Percentiles rank a stretch among this genome's conserved stretches.
These are phyloP conservation scores for Starmerella riodocensis DNA, from an alignment of 805 yeast genomes.

Conservation along the genomic window DNA sequence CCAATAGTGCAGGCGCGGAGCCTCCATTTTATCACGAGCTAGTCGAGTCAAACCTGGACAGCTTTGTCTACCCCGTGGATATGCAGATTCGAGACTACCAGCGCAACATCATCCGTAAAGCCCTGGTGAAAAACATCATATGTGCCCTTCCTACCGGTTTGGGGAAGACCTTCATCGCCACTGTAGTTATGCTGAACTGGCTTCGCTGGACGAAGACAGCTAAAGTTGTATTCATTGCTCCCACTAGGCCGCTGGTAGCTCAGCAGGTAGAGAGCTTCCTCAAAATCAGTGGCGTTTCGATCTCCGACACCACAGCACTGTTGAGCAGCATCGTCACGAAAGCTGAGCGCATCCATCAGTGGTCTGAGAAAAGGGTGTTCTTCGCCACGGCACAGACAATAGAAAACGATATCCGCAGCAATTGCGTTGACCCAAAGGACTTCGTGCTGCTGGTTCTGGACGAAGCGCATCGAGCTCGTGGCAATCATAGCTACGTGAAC, in stretches of 20 bases:
- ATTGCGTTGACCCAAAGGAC: constrained; percentile 60
- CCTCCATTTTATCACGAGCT: constrained; percentile 31
- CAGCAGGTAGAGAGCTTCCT: constrained; percentile 92
- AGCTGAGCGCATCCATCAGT: constrained; percentile 55
- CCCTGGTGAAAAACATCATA: constrained; percentile 58
- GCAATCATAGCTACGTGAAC: constrained; percentile 76
- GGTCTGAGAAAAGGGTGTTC: constrained; percentile 66
- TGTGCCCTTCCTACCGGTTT: constrained; percentile 95
- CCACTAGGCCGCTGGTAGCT: constrained; percentile 89
- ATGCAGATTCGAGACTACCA: constrained; percentile 80
- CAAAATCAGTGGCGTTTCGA: constrained; percentile 71
- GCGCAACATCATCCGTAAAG: constrained; percentile 56
- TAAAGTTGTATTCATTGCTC: constrained; percentile 89
- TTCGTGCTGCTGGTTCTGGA: constrained; percentile 72
- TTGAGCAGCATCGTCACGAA: constrained; percentile 38
- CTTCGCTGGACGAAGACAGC: constrained; percentile 69
- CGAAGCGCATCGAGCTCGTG: constrained; percentile 91
- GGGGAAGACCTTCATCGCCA: constrained; percentile 94
- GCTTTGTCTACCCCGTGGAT: constrained; percentile 75
- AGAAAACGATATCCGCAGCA: constrained; percentile 71
- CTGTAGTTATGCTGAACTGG: constrained; percentile 83
- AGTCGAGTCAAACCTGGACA: constrained; percentile 29
- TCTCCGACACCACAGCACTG: constrained; percentile 39
- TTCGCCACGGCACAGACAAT: constrained; percentile 95
- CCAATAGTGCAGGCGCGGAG: background rate